phyloP scores from a whole-genome alignment of 2,329 filamentous ascomycete genomes.

The Fusarium sp. region DNA sequence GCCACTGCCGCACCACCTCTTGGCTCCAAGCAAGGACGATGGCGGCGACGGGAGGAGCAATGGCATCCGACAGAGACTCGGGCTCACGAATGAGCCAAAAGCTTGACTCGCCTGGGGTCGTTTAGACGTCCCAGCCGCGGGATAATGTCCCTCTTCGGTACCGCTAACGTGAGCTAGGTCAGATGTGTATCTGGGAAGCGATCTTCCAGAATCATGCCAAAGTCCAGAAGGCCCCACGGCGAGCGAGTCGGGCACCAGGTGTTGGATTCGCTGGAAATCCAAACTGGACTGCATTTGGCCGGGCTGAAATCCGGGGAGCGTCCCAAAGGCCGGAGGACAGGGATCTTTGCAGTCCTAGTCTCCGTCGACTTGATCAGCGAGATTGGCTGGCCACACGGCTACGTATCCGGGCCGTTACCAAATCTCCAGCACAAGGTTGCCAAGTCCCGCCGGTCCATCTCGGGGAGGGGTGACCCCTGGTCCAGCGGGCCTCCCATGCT shows the following conservation, averaged over 20 bases:
- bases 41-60: not conserved
- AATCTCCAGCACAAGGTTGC: conserved; percentile 42
- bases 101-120: conserved; percentile 18
- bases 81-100: conserved; percentile 14
- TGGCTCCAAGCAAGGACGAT: not conserved
- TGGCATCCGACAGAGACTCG: conserved; percentile 4
- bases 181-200: conserved; percentile 37
- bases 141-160: conserved; percentile 24
- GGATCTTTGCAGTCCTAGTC: conserved; percentile 45
- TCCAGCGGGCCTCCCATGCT: conserved; percentile 18
- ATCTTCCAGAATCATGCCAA: conserved; percentile 51
- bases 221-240: conserved; percentile 31
- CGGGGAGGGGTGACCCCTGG: conserved; percentile 30
- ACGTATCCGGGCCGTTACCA: conserved; percentile 51
- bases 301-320: conserved; percentile 51
- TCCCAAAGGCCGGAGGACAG: conserved; percentile 43
- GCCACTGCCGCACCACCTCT: conserved; percentile 17
- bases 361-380: conserved; percentile 44
- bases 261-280: conserved; percentile 34
- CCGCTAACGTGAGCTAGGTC: conserved; percentile 29
- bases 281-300: conserved; percentile 33
- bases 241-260: conserved; percentile 21
- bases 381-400: conserved; percentile 50
- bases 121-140: conserved; percentile 25
- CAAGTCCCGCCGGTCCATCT: conserved; percentile 35